A percentile compares a stretch with the other conserved stretches of the same genome.
Evolutionary conservation across 2,329 filamentous ascomycete species (phyloP).

Genomic region (Talaromyces sp.): DNA sequence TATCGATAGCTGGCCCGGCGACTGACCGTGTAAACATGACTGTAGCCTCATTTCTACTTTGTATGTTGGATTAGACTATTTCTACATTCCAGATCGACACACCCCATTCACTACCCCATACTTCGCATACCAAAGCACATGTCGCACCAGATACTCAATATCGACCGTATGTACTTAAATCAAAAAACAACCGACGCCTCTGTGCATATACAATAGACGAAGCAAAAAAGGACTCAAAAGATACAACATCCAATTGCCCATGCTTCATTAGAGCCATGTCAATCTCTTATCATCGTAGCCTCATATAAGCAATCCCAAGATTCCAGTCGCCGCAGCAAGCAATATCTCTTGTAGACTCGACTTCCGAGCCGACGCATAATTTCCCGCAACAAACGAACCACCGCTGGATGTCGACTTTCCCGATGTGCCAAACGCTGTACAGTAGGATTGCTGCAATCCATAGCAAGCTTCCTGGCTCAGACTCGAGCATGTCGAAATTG

Average conservation of each 20-base stretch:
- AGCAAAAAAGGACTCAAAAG: neutral
- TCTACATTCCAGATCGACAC: neutral
- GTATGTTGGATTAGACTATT: neutral
- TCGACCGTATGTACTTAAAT: neutral
- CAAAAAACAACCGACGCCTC: neutral
- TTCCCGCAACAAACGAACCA: constrained; percentile 22
- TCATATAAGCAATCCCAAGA: constrained; percentile 46
- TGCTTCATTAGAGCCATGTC: neutral
- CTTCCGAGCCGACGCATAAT: constrained; percentile 29
- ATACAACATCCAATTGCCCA: neutral
- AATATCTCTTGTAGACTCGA: constrained; percentile 43
- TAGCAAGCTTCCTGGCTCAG: constrained; percentile 49
- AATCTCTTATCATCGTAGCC: neutral
- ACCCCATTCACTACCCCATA: neutral
- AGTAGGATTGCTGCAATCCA: constrained; percentile 48
- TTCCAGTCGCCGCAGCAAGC: constrained; percentile 43
- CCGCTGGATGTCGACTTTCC: constrained; percentile 21
- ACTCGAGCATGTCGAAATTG: constrained; percentile 46
- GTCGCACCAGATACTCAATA: neutral
- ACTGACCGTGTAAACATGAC: constrained; percentile 15
- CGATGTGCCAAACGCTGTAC: constrained; percentile 36
- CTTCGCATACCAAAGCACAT: neutral
- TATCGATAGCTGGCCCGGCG: constrained; percentile 21
- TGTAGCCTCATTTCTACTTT: neutral
- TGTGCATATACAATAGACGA: neutral